Conservation (phyloP, 768 basidiomycete genomes). For the Collybia sp. region DNA sequence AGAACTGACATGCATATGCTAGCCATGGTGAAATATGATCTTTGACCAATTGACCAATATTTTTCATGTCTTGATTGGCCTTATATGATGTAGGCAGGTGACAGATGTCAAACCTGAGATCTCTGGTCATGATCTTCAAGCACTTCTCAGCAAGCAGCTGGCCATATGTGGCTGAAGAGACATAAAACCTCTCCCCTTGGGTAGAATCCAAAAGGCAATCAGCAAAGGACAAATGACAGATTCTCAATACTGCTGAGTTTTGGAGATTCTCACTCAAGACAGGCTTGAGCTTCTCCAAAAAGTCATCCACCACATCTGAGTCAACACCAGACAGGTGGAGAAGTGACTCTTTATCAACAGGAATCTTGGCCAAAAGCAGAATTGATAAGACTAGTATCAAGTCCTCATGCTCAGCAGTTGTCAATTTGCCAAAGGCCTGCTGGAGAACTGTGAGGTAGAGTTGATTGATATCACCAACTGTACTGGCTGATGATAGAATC, state of each 20-base stretch:
- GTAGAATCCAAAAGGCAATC: not conserved
- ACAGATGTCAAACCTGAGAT: too few relatives aligned
- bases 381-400: not conserved
- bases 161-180: not conserved
- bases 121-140: too few relatives aligned
- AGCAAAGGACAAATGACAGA: not conserved
- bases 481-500: not conserved
- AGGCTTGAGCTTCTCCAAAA: not conserved
- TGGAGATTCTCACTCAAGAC: not conserved
- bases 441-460: too few relatives aligned
- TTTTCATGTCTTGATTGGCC: too few relatives aligned
- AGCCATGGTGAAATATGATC: slow-evolving; percentile 2
- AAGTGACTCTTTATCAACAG: too few relatives aligned
- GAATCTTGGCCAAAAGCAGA: not conserved
- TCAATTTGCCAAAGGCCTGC: not conserved
- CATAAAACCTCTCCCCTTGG: not conserved
- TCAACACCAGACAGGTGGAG: too few relatives aligned
- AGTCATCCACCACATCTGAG: not conserved
- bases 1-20: too few relatives aligned
- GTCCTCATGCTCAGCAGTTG: not conserved
- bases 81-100: too few relatives aligned
- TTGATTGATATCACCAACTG: not conserved
- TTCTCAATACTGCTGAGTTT: not conserved
- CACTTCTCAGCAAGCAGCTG: not conserved
- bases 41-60: not conserved